Percentiles rank a stretch among this genome's conserved stretches.
phyloP scores from a whole-genome alignment of 139 green algal species.

The Coelastrella sp. region DNA sequence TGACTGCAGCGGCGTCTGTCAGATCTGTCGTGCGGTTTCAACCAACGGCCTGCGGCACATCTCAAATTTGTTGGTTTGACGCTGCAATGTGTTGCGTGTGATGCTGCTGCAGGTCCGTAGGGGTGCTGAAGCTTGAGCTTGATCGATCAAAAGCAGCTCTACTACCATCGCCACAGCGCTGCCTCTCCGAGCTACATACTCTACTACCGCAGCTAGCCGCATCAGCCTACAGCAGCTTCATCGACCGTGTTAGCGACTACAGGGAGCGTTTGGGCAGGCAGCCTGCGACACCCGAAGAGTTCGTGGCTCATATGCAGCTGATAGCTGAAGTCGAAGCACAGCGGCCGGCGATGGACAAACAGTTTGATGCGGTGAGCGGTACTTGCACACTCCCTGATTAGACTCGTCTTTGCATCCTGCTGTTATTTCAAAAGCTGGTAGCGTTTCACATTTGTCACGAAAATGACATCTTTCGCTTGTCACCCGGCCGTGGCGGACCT shows the following conservation, averaged over 20 bases:
- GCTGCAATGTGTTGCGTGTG: background rate
- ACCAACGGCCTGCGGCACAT: background rate
- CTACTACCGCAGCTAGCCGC: conserved; percentile 69
- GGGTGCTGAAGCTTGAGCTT: conserved; percentile 62
- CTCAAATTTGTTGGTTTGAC: background rate
- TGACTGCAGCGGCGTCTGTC: too few relatives aligned
- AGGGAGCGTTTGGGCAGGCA: conserved; percentile 56
- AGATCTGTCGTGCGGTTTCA: background rate
- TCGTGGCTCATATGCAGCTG: conserved; percentile 60
- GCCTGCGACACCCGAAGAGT: conserved; percentile 74
- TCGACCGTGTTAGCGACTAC: conserved; percentile 54
- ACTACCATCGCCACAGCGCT: conserved; percentile 59
- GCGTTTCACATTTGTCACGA: background rate
- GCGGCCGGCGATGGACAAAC: conserved; percentile 54
- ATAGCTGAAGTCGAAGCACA: conserved; percentile 64
- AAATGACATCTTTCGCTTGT: too few relatives aligned
- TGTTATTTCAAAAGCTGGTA: background rate
- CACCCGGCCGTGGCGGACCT: too few relatives aligned
- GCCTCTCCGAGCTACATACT: conserved; percentile 56
- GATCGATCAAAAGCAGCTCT: conserved; percentile 58
- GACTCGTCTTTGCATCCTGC: too few relatives aligned
- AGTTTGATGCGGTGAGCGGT: conserved; percentile 60
- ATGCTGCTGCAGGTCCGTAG: conserved; percentile 51
- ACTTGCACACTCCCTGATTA: background rate
- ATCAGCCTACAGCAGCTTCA: conserved; percentile 69